Evolutionary conservation across 345 rosid genomes (phyloP), one percentile per base, ranked within the genome.

Genomic region (Eucalyptus coolabah): DNA sequence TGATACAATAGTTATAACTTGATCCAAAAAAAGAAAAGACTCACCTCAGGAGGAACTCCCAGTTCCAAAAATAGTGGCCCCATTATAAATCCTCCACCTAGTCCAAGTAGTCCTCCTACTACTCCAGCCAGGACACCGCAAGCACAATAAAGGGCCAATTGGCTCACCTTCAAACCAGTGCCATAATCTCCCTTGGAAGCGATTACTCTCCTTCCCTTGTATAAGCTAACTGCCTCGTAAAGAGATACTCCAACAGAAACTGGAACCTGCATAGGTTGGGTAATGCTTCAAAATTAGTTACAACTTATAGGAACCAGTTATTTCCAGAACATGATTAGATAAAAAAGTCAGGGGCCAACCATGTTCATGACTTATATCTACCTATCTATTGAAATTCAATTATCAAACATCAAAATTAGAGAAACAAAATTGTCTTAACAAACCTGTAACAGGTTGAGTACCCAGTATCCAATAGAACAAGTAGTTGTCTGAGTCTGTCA

Each of bases 1-100:
- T 86, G 24, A 15, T 5, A 19, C 44, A 42, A 12, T 86, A 51
- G 47, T 23, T 40, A 77, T 37, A 86, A 86, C 59, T 85, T 21
- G 50, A 87, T 28, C 80, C 88, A 56, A n/a, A 32, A 59, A 18
- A 56, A 5, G 12, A 49, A 34, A 56, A 42, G 30, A 88, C 88
- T 86, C 50, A 95, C 97, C 94, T 96, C 97, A 87, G 98, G 97
- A 32, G 98, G 97, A 65, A 95, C 88, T 65, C 98, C 98, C 30
- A 95, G 92, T 91, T 96, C 97, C 77, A 96, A 89, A 91, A 96
- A 96, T 86, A 96, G 93, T 32, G 97, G 97, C 45, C 98, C 97
- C 96, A 95, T 93, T 77, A 95, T 95, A 92, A 95, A 96, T 80
- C 98, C 98, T 90, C 98, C 98, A 15, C 97, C 97, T 88, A 96